Conservation (phyloP, 2,329 filamentous ascomycete species). For the Ophiosphaerella korrae region DNA sequence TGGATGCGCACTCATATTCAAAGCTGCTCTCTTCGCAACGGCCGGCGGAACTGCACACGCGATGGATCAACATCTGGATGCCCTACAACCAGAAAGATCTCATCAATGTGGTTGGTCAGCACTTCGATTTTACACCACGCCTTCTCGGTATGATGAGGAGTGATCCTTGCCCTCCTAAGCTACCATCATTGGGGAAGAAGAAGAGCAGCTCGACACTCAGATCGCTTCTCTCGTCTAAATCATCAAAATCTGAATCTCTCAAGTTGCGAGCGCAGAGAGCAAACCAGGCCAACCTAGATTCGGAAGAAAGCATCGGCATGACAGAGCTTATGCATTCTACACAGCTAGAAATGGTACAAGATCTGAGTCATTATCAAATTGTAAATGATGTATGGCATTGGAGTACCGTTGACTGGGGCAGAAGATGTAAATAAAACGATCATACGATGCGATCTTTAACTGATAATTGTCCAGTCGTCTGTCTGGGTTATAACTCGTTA, state of each 20-base stretch:
- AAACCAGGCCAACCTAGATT: slow-evolving; percentile 26
- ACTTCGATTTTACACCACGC: slow-evolving; percentile 72
- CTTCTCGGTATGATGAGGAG: slow-evolving; percentile 68
- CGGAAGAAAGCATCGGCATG: slow-evolving; percentile 44
- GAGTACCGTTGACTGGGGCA: slow-evolving; percentile 72
- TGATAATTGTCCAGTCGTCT: slow-evolving; percentile 59
- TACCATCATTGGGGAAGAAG: slow-evolving; percentile 22
- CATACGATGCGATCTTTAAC: neutral
- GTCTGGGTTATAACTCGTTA: slow-evolving; percentile 72
- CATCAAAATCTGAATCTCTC: slow-evolving; percentile 23
- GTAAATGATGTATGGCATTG: slow-evolving; percentile 77
- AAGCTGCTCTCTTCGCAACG: slow-evolving; percentile 46
- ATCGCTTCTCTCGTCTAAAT: slow-evolving; percentile 34
- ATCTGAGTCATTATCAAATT: slow-evolving; percentile 61
- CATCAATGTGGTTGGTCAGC: slow-evolving; percentile 61
- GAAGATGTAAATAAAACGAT: slow-evolving; percentile 57
- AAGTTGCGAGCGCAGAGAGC: slow-evolving; percentile 14
- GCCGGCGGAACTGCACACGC: slow-evolving; percentile 58
- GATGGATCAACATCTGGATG: slow-evolving; percentile 80
- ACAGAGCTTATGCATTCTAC: slow-evolving; percentile 44
- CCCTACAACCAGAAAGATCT: slow-evolving; percentile 64
- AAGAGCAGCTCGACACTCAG: slow-evolving; percentile 41
- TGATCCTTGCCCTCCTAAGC: slow-evolving; percentile 51
- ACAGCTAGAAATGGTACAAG: slow-evolving; percentile 41
- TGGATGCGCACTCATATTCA: slow-evolving; percentile 53